Conservation (phyloP, 2,329 filamentous ascomycete species). For the Sphaerostilbella broomeana region DNA sequence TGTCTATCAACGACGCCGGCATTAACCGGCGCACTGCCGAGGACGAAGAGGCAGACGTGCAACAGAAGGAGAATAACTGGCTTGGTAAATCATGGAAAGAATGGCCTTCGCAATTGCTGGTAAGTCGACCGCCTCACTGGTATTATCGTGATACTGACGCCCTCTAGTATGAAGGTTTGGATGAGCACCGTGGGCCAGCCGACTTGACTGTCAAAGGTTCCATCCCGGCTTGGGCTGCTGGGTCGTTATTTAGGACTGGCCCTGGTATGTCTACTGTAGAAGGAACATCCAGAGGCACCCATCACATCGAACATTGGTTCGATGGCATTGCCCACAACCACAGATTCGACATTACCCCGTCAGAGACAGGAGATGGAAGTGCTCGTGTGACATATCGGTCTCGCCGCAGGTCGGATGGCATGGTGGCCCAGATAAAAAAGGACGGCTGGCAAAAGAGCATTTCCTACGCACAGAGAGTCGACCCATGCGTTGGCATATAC, state of each 20-base stretch:
- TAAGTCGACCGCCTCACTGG: slow-evolving; percentile 20
- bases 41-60: slow-evolving; percentile 22
- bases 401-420: slow-evolving; percentile 57
- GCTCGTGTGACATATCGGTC: slow-evolving; percentile 61
- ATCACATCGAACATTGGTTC: slow-evolving; percentile 69
- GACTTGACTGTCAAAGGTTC: slow-evolving; percentile 55
- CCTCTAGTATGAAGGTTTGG: slow-evolving; percentile 58
- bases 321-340: slow-evolving; percentile 68
- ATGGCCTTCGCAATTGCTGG: slow-evolving; percentile 44
- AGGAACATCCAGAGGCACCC: slow-evolving; percentile 51
- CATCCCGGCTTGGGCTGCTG: slow-evolving; percentile 66
- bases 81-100: slow-evolving; percentile 30
- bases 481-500: slow-evolving; percentile 69
- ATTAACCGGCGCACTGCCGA: slow-evolving; percentile 22
- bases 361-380: slow-evolving; percentile 23
- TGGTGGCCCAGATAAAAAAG: slow-evolving; percentile 53
- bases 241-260: slow-evolving; percentile 67
- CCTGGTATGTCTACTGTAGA: slow-evolving; percentile 59
- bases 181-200: slow-evolving; percentile 59
- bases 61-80: slow-evolving; percentile 22
- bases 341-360: slow-evolving; percentile 59
- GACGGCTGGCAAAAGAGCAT: slow-evolving; percentile 50
- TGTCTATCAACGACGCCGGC: slow-evolving; percentile 24
- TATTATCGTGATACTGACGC: background rate
- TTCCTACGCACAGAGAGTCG: slow-evolving; percentile 64